These are phyloP conservation scores for Boechera retrofracta DNA, from an alignment of 345 rosid species.

Conservation along the genomic window DNA sequence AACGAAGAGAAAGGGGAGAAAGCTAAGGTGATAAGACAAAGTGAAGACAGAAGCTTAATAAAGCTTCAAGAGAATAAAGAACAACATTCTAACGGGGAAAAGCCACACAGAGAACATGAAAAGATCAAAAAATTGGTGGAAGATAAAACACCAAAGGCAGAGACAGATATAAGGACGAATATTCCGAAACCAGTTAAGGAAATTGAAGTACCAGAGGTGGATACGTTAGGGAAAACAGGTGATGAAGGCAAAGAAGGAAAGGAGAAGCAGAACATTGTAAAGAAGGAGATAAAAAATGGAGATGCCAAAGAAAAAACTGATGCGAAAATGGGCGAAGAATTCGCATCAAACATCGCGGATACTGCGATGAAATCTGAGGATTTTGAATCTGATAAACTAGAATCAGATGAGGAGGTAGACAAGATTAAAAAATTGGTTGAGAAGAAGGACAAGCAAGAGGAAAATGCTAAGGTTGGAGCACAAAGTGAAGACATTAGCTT, in stretches of 20 bases:
- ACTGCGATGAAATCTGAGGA: slow-evolving; percentile 13
- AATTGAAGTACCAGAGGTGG: too few species aligned
- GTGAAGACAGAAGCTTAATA: slow-evolving; percentile 9
- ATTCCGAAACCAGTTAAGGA: slow-evolving; percentile 1
- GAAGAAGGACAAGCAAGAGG: neutral
- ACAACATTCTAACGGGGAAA: slow-evolving; percentile 4
- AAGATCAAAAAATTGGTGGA: slow-evolving; percentile 3
- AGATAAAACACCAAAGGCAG: slow-evolving; percentile 22
- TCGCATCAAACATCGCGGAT: slow-evolving; percentile 15
- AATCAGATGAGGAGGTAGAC: slow-evolving; percentile 15
- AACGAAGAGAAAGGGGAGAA: slow-evolving; percentile 19
- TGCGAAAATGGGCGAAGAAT: slow-evolving; percentile 10
- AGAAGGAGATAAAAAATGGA: neutral
- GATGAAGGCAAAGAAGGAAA: neutral
- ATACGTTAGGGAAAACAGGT: neutral
- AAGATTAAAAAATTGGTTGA: slow-evolving; percentile 12
- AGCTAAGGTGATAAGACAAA: neutral
- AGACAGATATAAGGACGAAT: neutral
- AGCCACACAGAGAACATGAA: neutral
- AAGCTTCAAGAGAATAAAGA: slow-evolving; percentile 21
- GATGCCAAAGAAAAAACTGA: slow-evolving; percentile 11
- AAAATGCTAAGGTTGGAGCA: slow-evolving; percentile 5
- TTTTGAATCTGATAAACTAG: neutral
- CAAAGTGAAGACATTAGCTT: slow-evolving; percentile 20
- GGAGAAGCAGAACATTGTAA: slow-evolving; percentile 2